Percentiles rank a stretch among this genome's conserved stretches.
Evolutionary conservation across 2,329 filamentous ascomycete genomes (phyloP).

Genomic region (Epichloe gansuensis): DNA sequence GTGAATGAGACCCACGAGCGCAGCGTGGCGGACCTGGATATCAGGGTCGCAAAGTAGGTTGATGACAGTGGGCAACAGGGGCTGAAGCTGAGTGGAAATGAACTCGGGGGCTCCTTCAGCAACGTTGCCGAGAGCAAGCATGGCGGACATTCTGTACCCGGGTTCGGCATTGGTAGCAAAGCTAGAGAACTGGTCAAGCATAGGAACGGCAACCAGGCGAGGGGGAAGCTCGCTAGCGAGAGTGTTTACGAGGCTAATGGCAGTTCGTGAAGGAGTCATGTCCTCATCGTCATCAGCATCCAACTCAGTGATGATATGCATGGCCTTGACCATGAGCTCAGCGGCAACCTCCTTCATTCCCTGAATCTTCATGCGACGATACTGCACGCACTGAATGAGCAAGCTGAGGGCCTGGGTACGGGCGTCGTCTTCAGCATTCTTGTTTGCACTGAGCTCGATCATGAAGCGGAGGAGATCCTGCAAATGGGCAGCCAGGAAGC

Average conservation of each 20-base stretch:
- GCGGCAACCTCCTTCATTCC: slow-evolving; percentile 72
- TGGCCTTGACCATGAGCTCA: slow-evolving; percentile 72
- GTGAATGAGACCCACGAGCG: slow-evolving; percentile 76
- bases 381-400: slow-evolving; percentile 82
- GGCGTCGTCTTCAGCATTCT: slow-evolving; percentile 67
- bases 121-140: slow-evolving; percentile 82
- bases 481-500: slow-evolving; percentile 73
- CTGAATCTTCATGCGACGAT: slow-evolving; percentile 92
- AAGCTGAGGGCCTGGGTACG: slow-evolving; percentile 85
- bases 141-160: slow-evolving; percentile 76
- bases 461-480: slow-evolving; percentile 88
- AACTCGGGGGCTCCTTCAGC: slow-evolving; percentile 97
- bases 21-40: slow-evolving; percentile 70
- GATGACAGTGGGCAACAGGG: slow-evolving; percentile 75
- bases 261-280: slow-evolving; percentile 65
- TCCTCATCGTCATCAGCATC: slow-evolving; percentile 68
- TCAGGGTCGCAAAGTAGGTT: slow-evolving; percentile 76
- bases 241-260: slow-evolving; percentile 77
- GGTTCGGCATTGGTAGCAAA: slow-evolving; percentile 66
- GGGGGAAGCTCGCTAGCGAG: slow-evolving; percentile 80
- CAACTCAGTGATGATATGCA: slow-evolving; percentile 83
- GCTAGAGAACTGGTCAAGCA: slow-evolving; percentile 72
- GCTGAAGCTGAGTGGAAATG: slow-evolving; percentile 79
- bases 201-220: slow-evolving; percentile 83
- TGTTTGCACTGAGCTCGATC: slow-evolving; percentile 72